These are phyloP conservation scores for Erysiphe pulchra DNA, from an alignment of 2,329 filamentous ascomycete species.

Conservation along the genomic window DNA sequence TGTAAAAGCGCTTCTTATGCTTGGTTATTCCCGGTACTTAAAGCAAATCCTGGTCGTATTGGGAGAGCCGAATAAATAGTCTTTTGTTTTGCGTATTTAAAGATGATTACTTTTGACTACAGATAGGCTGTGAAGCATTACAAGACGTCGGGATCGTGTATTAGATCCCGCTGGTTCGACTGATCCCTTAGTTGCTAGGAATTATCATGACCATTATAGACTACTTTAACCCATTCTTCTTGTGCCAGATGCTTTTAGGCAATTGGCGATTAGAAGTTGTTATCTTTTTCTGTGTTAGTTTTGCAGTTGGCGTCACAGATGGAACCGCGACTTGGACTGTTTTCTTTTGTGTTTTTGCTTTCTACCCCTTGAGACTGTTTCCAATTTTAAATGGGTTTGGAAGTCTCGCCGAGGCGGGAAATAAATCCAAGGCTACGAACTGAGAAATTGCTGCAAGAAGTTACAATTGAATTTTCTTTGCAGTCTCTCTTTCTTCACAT, in stretches of 20 bases:
- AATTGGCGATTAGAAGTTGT: not conserved
- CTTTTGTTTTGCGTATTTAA: not conserved
- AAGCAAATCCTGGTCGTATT: not conserved
- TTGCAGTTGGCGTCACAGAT: not conserved
- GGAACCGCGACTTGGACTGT: not conserved
- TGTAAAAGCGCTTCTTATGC: not conserved
- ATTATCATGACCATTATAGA: not conserved
- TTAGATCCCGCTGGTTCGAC: not conserved
- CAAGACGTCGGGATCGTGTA: not conserved
- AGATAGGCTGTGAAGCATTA: not conserved
- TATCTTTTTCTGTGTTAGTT: not conserved
- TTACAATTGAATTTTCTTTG: not conserved
- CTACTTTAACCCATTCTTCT: not conserved
- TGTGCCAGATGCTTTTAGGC: not conserved
- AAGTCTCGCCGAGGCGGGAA: not conserved
- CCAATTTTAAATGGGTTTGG: not conserved
- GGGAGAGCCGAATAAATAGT: not conserved
- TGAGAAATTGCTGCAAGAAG: not conserved
- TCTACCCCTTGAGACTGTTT: not conserved
- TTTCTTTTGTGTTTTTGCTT: not conserved
- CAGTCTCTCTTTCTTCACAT: not conserved
- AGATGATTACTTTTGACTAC: not conserved
- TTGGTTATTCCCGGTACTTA: not conserved
- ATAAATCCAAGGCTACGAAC: not conserved
- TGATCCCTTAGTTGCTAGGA: not conserved